Conservation (phyloP, 2,329 filamentous ascomycete species). For the Sphaceloma murrayae region DNA sequence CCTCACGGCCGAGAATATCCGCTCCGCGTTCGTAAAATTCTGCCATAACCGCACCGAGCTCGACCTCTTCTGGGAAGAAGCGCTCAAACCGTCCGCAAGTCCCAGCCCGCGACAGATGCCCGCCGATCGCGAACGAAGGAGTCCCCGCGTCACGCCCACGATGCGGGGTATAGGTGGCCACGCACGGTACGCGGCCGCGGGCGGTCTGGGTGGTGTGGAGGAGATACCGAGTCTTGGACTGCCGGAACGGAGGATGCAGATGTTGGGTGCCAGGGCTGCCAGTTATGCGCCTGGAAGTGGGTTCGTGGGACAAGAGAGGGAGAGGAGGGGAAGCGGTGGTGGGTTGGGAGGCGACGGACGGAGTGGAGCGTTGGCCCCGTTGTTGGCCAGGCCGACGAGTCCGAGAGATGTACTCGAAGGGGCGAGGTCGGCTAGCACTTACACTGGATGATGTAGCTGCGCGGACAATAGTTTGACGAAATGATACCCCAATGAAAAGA, state of each 20-base stretch:
- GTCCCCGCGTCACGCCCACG: conserved; percentile 27
- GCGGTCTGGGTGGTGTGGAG: conserved; percentile 3
- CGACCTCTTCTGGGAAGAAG: conserved; percentile 35
- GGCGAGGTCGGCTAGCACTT: neutral
- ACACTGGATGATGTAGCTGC: neutral
- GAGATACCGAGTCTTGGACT: conserved; percentile 13
- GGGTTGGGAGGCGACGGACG: conserved; percentile 1
- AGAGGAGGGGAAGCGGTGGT: neutral
- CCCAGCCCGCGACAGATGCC: conserved; percentile 18
- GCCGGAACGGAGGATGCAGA: conserved; percentile 11
- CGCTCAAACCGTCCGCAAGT: conserved; percentile 24
- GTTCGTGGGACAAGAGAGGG: neutral
- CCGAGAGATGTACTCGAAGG: conserved; percentile 9
- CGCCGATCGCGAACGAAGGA: conserved; percentile 18
- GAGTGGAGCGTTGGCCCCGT: neutral
- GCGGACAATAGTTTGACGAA: no score
- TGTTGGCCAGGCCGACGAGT: conserved; percentile 1
- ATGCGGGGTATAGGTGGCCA: conserved; percentile 20
- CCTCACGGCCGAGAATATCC: conserved; percentile 33
- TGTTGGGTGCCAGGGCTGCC: conserved; percentile 1
- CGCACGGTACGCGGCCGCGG: neutral
- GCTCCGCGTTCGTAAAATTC: conserved; percentile 37
- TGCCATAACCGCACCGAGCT: conserved; percentile 34
- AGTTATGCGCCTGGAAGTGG: conserved; percentile 12
- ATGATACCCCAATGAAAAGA: no score